Evolutionary conservation across 1,284 basidiomycete species (phyloP).

Genomic region (Leccinum griseonigrum): DNA sequence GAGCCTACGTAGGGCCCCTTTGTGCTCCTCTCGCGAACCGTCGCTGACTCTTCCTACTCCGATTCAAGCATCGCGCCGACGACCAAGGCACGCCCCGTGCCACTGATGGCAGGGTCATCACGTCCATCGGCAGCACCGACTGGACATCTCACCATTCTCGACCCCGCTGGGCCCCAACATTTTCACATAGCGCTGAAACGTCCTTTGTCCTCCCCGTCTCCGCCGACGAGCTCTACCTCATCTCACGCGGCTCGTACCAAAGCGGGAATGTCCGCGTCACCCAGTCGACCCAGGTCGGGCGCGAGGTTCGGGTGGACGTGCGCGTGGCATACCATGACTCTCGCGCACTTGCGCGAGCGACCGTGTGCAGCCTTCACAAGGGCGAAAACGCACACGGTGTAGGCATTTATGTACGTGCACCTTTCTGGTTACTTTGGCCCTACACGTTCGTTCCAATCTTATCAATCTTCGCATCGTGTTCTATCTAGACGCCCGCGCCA

Average conservation of each 20-base stretch:
- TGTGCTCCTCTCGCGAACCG: not conserved
- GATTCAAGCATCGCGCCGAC: not conserved
- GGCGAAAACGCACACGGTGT: conserved; percentile 35
- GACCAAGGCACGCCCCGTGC: not conserved
- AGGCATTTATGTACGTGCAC: conserved; percentile 37
- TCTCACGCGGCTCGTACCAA: conserved; percentile 35
- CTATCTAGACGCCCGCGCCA: conserved; percentile 17
- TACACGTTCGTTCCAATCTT: not conserved
- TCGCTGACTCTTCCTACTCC: not conserved
- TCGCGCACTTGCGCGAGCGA: conserved; percentile 28
- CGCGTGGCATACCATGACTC: conserved; percentile 30
- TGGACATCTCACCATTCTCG: not conserved
- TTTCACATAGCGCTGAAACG: conserved; percentile 19
- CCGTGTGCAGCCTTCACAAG: conserved; percentile 34
- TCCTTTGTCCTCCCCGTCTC: conserved; percentile 36
- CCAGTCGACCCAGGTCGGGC: conserved; percentile 17
- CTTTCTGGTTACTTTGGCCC: not conserved
- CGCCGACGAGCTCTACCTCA: conserved; percentile 34
- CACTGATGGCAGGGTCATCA: conserved; percentile 17
- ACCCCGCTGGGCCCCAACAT: conserved; percentile 22
- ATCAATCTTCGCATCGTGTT: not conserved
- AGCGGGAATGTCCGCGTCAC: conserved; percentile 30
- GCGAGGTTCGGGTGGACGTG: conserved; percentile 33
- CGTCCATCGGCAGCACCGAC: conserved; percentile 4
- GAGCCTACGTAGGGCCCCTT: conserved; percentile 4